These are phyloP conservation scores for Westerdykella ornata DNA, from an alignment of 2,329 filamentous ascomycete species.

Conservation along the genomic window DNA sequence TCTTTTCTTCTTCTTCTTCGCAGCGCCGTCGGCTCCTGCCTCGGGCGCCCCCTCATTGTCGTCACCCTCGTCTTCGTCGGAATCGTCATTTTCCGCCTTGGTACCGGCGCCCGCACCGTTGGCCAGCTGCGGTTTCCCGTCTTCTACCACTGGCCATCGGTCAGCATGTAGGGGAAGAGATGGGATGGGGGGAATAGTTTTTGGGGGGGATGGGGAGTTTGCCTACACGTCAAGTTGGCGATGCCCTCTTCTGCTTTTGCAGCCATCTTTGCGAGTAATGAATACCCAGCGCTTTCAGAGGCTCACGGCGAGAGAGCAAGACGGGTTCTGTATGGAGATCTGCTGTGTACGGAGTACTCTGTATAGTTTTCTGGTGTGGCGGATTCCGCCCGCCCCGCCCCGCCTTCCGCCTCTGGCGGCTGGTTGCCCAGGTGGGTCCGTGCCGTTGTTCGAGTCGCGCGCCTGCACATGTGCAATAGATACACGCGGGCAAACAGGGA, in stretches of 20 bases:
- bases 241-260: slow-evolving; percentile 34
- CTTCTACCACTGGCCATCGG: slow-evolving; percentile 29
- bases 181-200: background rate
- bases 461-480: too few relatives aligned
- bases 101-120: slow-evolving; percentile 24
- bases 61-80: slow-evolving; percentile 50
- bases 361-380: too few relatives aligned
- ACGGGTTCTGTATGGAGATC: too few relatives aligned
- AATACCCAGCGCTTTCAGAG: background rate
- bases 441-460: too few relatives aligned
- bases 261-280: slow-evolving; percentile 24
- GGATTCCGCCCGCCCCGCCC: too few relatives aligned
- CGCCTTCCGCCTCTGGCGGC: too few relatives aligned
- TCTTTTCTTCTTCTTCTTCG: slow-evolving; percentile 81
- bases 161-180: background rate
- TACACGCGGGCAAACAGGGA: too few relatives aligned
- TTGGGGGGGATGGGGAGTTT: background rate
- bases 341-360: too few relatives aligned
- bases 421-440: too few relatives aligned
- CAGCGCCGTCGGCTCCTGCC: slow-evolving; percentile 32
- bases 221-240: slow-evolving; percentile 35
- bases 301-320: slow-evolving; percentile 7
- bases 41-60: slow-evolving; percentile 42
- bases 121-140: slow-evolving; percentile 22
- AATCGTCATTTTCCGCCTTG: slow-evolving; percentile 42